Percentiles rank a stretch among this genome's conserved stretches.
These are phyloP conservation scores for Puccinia novopanici DNA, from an alignment of 1,284 basidiomycete species.

Conservation along the genomic window DNA sequence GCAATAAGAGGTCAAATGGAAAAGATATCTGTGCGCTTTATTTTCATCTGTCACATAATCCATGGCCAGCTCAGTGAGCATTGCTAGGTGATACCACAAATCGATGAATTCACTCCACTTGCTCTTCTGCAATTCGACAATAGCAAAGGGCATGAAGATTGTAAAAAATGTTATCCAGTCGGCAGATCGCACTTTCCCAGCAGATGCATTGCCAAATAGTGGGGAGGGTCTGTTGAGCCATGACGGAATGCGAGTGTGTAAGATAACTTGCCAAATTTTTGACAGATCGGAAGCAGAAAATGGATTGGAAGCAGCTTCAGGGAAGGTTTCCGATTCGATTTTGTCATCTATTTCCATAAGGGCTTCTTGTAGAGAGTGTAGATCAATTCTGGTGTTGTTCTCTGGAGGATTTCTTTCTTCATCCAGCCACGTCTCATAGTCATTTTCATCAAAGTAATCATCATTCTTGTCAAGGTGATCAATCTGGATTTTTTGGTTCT, in stretches of 20 bases:
- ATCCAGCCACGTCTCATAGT: constrained; percentile 20
- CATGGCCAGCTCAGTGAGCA: constrained; percentile 36
- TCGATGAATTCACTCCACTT: constrained; percentile 6
- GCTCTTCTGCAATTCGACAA: constrained; percentile 21
- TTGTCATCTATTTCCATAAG: constrained; percentile 24
- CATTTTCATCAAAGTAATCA: constrained; percentile 31
- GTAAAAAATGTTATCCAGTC: not conserved
- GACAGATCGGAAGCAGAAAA: constrained; percentile 28
- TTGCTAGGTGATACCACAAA: constrained; percentile 25
- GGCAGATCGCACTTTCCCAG: no score
- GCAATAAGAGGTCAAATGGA: constrained; percentile 32
- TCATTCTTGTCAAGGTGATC: not conserved
- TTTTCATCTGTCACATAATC: constrained; percentile 3
- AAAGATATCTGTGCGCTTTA: constrained; percentile 25
- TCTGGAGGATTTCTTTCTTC: not conserved
- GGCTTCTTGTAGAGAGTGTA: constrained; percentile 23
- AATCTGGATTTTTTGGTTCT: not conserved
- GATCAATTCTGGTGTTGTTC: not conserved
- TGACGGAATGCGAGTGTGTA: constrained; percentile 10
- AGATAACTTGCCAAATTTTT: not conserved
- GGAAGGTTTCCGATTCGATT: not conserved
- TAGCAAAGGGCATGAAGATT: constrained; percentile 16
- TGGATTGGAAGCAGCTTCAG: not conserved
- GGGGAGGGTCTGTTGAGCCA: constrained; percentile 34
- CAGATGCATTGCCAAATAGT: constrained; percentile 29